Conservation (phyloP, 2,329 filamentous ascomycete genomes). For the Alternaria hordeiaustralica region DNA sequence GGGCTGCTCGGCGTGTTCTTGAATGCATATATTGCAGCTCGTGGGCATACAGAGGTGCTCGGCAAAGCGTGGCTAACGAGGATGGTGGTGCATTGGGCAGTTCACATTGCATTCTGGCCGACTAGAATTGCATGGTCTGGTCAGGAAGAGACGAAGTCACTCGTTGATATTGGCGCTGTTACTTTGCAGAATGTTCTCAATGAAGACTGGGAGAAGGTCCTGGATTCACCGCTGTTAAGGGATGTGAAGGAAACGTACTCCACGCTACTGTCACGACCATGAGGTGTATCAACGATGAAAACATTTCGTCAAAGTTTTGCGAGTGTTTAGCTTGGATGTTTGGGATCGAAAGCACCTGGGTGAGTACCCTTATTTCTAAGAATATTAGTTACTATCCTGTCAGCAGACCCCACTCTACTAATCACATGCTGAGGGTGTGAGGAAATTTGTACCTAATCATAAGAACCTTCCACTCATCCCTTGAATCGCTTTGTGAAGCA, state of each 20-base stretch:
- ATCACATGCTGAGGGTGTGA: background rate
- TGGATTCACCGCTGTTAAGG: conserved; percentile 14
- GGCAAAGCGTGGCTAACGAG: conserved; percentile 32
- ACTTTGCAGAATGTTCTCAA: conserved; percentile 22
- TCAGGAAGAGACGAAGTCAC: conserved; percentile 27
- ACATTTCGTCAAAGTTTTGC: background rate
- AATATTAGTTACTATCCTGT: background rate
- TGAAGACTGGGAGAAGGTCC: conserved; percentile 29
- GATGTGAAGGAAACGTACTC: conserved; percentile 16
- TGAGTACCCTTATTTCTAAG: background rate
- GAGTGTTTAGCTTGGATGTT: background rate
- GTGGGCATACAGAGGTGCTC: background rate
- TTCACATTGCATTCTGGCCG: conserved; percentile 47
- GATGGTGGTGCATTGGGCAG: conserved; percentile 44
- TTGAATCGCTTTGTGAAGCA: fast-evolving
- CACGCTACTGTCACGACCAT: background rate
- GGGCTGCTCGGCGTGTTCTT: conserved; percentile 40
- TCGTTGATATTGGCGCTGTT: conserved; percentile 33
- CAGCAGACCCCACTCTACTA: background rate
- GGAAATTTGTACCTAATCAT: background rate
- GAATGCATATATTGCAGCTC: conserved; percentile 26
- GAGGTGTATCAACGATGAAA: background rate
- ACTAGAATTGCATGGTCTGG: conserved; percentile 39
- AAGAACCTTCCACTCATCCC: background rate
- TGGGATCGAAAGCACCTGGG: fast-evolving